Evolutionary conservation across 2,329 filamentous ascomycete genomes (phyloP).

Genomic region (Pseudocercospora fijiensis): DNA sequence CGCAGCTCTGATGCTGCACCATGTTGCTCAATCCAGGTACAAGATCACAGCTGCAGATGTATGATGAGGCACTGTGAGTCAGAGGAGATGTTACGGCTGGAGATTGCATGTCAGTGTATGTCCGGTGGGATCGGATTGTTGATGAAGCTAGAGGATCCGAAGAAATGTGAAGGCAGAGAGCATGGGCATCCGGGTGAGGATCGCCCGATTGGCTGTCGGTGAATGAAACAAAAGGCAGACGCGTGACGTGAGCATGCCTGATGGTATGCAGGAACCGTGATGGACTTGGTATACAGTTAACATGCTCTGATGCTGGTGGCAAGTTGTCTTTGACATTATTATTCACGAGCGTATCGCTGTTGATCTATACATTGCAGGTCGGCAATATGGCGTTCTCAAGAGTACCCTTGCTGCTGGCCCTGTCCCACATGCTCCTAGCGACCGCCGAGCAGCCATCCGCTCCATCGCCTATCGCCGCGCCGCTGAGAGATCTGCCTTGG

Average conservation of each 20-base stretch:
- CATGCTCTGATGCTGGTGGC: not conserved
- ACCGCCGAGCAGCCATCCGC: slow-evolving; percentile 70
- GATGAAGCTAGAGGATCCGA: not conserved
- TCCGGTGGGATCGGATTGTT: too few relatives aligned
- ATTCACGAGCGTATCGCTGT: not conserved
- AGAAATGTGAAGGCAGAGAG: not conserved
- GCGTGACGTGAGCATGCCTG: not conserved
- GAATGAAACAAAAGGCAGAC: not conserved
- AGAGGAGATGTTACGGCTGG: not conserved
- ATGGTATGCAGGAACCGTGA: slow-evolving; percentile 3
- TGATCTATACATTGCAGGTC: not conserved
- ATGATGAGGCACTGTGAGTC: not conserved
- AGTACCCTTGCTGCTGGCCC: slow-evolving; percentile 25
- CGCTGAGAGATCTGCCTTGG: slow-evolving; percentile 82
- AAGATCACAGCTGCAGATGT: too few relatives aligned
- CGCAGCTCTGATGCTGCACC: not conserved
- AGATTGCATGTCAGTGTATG: too few relatives aligned
- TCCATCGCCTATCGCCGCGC: slow-evolving; percentile 72
- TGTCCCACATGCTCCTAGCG: slow-evolving; percentile 29
- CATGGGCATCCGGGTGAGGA: not conserved
- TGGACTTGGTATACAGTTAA: not conserved
- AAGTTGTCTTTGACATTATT: not conserved
- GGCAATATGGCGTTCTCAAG: slow-evolving; percentile 16
- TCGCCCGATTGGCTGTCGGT: not conserved
- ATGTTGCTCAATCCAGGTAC: too few relatives aligned